Evolutionary conservation across 257 asterid species (phyloP).

Genomic region (Petrea volubilis): DNA sequence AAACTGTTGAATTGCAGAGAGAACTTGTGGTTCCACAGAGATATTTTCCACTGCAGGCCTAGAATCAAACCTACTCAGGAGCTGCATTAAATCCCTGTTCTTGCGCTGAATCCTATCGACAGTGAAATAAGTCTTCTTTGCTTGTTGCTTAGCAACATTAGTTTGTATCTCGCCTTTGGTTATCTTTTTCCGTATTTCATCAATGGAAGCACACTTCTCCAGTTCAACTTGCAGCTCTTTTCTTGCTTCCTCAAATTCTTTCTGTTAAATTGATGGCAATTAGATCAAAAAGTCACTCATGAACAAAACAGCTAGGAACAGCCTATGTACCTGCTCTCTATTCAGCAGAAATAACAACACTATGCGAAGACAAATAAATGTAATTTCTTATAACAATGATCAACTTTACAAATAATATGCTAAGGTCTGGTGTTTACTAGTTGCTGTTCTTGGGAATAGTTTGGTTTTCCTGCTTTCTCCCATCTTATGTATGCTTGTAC

Average conservation of each 20-base stretch:
- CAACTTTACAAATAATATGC: slow-evolving; percentile 1
- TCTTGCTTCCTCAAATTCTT: slow-evolving; percentile 89
- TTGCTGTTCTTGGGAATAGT: slow-evolving; percentile 72
- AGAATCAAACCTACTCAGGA: slow-evolving; percentile 57
- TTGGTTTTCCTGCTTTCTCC: slow-evolving; percentile 94
- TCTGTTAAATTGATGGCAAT: slow-evolving; percentile 45
- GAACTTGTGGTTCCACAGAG: slow-evolving; percentile 47
- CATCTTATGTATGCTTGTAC: slow-evolving; percentile 75
- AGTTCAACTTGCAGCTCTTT: slow-evolving; percentile 76
- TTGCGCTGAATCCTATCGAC: slow-evolving; percentile 74
- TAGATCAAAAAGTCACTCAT: slow-evolving; percentile 12
- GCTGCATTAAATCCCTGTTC: slow-evolving; percentile 68
- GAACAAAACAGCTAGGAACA: slow-evolving; percentile 13
- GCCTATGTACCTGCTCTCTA: background rate
- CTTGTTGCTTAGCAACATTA: slow-evolving; percentile 55
- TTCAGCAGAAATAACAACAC: background rate
- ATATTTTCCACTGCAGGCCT: slow-evolving; percentile 37
- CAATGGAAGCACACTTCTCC: slow-evolving; percentile 69
- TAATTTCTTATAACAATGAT: slow-evolving; percentile 13
- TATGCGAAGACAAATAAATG: slow-evolving; percentile 6
- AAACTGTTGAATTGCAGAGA: slow-evolving; percentile 57
- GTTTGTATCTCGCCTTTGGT: slow-evolving; percentile 66
- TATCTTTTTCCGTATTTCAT: slow-evolving; percentile 58
- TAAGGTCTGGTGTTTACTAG: slow-evolving; percentile 52
- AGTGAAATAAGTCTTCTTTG: slow-evolving; percentile 31